Conservation (phyloP, 2,329 filamentous ascomycete genomes). For the Pseudogymnoascus sp. region DNA sequence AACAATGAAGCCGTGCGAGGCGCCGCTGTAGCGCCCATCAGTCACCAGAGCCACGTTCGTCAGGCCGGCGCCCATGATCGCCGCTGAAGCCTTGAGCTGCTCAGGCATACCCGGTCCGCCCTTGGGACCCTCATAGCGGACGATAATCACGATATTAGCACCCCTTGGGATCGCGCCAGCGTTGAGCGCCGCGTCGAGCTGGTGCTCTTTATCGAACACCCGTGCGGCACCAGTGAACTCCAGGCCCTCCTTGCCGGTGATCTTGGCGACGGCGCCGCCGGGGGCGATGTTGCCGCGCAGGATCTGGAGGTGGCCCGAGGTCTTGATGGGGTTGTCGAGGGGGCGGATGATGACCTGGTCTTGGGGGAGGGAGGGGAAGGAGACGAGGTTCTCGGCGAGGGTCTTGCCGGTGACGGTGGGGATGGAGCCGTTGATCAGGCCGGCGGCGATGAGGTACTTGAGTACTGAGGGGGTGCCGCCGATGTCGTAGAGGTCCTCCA, state of each 20-base stretch:
- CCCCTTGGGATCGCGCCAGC: conserved; percentile 57
- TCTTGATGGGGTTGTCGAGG: conserved; percentile 67
- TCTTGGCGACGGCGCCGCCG: conserved; percentile 85
- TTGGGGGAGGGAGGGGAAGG: conserved; percentile 67
- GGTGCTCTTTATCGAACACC: conserved; percentile 79
- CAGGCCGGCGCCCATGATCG: conserved; percentile 86
- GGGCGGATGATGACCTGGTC: conserved; percentile 78
- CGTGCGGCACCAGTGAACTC: conserved; percentile 71
- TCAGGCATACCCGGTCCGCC: conserved; percentile 96
- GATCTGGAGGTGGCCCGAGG: conserved; percentile 80
- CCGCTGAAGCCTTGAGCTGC: conserved; percentile 78
- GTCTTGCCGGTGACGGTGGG: conserved; percentile 79
- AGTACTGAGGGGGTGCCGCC: conserved; percentile 80
- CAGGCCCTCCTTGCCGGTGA: conserved; percentile 89
- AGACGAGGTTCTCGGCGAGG: conserved; percentile 69
- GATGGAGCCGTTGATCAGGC: conserved; percentile 67
- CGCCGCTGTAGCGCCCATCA: conserved; percentile 82
- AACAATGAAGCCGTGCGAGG: conserved; percentile 86
- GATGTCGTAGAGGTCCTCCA: conserved; percentile 80
- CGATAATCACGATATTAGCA: conserved; percentile 81
- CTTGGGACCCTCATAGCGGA: conserved; percentile 88
- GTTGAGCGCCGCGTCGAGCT: conserved; percentile 67
- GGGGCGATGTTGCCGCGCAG: conserved; percentile 82
- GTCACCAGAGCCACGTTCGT: conserved; percentile 86
- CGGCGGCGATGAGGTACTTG: conserved; percentile 71